Base-by-base conservation (phyloP, 331 rosid species). In the Rosa hybrid region DNA sequence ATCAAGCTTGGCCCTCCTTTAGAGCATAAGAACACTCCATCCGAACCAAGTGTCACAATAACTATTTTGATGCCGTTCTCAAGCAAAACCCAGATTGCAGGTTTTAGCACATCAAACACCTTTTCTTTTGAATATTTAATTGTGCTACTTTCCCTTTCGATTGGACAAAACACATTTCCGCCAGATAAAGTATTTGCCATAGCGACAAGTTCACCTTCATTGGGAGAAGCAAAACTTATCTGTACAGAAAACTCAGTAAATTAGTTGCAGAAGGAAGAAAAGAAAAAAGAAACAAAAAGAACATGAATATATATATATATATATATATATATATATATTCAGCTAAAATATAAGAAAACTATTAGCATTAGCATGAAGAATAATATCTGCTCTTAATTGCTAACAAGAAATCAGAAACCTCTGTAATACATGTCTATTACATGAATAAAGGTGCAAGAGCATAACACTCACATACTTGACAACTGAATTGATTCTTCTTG, bases 171-270 rank as follows among this genome's bases (percentile, higher is more conserved):
- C 83, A 59, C 23, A 73, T 86, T 72, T 63, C 82, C 80, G 25
- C 90, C 84, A 64, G 91, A 88, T 84, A 92, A 83, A 59, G 91
- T 84, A 78, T 90, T 91, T 62, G 97, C 96, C 99, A 95, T 91
- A 1, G 96, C 92, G 38, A 88, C 84, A 70, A 95, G 98, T 80
- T 95, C 96, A 85, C 88, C 92, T 89, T 90, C 96, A 68, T 92
- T 95, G 45, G 99, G 98, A 49, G 99, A 95, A 69, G 92, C 90
- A 86, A 82, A 84, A 76, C 77, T 79, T 78, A 93, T 88, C 97
- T 92, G 83, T 62, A 86, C 49, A 81, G 46, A 27, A 75, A 7
- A 80, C 81, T 34, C 75, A 74, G 12, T 27, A 54, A 3, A 72
- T 46, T 14, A 51, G 85, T 57, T 10, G 51, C 39, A 49, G 27